Conservation (phyloP, 1,284 basidiomycete genomes). For the Ganoderma lucidum region DNA sequence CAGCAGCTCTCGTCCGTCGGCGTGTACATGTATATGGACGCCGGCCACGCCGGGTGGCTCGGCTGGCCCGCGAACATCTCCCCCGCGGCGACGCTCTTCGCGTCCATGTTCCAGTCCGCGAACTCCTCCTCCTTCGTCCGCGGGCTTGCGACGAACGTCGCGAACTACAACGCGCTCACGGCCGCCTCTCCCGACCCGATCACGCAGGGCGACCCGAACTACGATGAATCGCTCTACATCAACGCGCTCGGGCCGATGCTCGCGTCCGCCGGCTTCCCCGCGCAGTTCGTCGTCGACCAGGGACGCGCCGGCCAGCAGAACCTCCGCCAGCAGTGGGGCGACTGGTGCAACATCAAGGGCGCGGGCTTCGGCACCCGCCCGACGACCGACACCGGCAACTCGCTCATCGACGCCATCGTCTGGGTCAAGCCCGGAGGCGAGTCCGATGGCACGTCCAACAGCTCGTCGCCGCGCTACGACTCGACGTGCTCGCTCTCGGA, state of each 20-base stretch:
- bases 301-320: conserved; percentile 69
- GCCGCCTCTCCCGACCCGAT: conserved; percentile 64
- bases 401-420: conserved; percentile 67
- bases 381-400: conserved; percentile 61
- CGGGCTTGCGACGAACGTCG: conserved; percentile 70
- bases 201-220: conserved; percentile 65
- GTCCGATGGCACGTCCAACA: conserved; percentile 70
- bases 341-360: conserved; percentile 68
- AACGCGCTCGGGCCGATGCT: conserved; percentile 61
- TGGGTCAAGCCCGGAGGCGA: conserved; percentile 78
- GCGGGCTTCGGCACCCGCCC: conserved; percentile 70
- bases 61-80: conserved; percentile 70
- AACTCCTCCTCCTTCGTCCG: conserved; percentile 61
- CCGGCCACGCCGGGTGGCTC: conserved; percentile 73
- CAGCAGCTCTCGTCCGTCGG: conserved; percentile 61
- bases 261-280: conserved; percentile 56
- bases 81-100: conserved; percentile 65
- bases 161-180: conserved; percentile 68
- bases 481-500: conserved; percentile 59
- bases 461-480: conserved; percentile 64
- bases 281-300: conserved; percentile 72
- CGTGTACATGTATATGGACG: conserved; percentile 68
- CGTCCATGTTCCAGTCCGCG: conserved; percentile 56
- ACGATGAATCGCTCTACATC: conserved; percentile 70
- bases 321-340: conserved; percentile 61